phyloP scores from a whole-genome alignment of 2,329 filamentous ascomycete genomes.

The Dendrostoma leiphaemia region DNA sequence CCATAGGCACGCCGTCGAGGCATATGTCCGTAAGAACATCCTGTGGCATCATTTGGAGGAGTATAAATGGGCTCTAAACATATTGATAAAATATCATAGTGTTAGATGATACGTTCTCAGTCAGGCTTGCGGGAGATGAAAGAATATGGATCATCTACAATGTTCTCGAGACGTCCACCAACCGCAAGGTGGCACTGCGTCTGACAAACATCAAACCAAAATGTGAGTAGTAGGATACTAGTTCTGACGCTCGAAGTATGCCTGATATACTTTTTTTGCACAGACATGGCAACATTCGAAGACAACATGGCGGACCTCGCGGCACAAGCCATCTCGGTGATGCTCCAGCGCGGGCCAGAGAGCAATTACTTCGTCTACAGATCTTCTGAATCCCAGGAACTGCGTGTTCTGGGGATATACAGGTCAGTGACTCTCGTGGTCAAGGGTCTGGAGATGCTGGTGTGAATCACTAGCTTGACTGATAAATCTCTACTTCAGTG shows the following conservation, averaged over 20 bases:
- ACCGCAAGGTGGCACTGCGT: not conserved
- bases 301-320: not conserved
- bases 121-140: not conserved
- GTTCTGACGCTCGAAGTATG: too few species aligned
- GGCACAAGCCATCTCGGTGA: not conserved
- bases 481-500: too few species aligned
- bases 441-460: too few species aligned
- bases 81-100: too few species aligned
- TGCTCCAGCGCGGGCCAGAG: not conserved
- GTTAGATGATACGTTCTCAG: not conserved
- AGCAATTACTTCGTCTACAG: not conserved
- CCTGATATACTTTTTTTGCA: not conserved
- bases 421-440: too few species aligned
- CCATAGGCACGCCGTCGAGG: not conserved
- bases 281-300: not conserved
- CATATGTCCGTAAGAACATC: not conserved
- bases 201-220: not conserved
- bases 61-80: too few species aligned
- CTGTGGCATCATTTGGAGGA: not conserved
- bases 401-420: not conserved
- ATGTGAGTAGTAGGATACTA: not conserved
- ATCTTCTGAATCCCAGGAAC: not conserved
- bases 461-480: too few species aligned
- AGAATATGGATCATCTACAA: not conserved
- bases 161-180: not conserved